Evolutionary conservation across 139 green algal genomes (phyloP).

Genomic region (Chloropicon primus): DNA sequence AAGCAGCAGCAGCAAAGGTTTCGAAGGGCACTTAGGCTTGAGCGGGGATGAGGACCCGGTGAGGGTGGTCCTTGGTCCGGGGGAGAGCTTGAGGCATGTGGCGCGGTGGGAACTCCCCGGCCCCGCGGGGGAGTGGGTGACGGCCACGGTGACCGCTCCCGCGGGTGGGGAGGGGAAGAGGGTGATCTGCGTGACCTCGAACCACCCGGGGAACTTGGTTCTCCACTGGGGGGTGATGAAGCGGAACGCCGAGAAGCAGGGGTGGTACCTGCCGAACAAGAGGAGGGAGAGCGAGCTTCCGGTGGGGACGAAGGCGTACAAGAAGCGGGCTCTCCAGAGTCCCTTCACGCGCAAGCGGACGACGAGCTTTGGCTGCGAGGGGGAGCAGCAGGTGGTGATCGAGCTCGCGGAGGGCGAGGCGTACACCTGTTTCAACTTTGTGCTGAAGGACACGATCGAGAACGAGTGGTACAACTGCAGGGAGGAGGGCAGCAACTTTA

Average conservation of each 20-base stretch:
- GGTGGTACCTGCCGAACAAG: slow-evolving; percentile 1
- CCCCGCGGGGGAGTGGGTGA: neutral
- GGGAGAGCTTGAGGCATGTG: neutral
- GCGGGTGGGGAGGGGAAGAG: neutral
- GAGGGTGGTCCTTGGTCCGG: neutral
- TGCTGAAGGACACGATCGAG: slow-evolving; percentile 67
- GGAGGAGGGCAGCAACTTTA: neutral
- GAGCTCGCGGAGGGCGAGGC: slow-evolving; percentile 46
- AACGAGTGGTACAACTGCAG: slow-evolving; percentile 8
- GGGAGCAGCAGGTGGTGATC: slow-evolving; percentile 28
- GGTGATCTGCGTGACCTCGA: slow-evolving; percentile 20
- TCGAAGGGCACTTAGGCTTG: too few relatives aligned
- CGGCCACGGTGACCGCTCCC: neutral
- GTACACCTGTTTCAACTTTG: slow-evolving; percentile 79
- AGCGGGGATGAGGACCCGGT: too few relatives aligned
- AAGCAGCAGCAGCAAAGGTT: too few relatives aligned
- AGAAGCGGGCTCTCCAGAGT: slow-evolving; percentile 87
- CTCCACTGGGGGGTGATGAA: slow-evolving; percentile 89
- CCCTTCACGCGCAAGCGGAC: slow-evolving; percentile 36
- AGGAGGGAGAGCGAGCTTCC: slow-evolving; percentile 32
- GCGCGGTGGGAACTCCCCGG: neutral
- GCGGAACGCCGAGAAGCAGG: slow-evolving; percentile 43
- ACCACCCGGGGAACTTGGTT: slow-evolving; percentile 39
- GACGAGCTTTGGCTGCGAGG: neutral
- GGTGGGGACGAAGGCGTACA: slow-evolving; percentile 78